phyloP scores from a whole-genome alignment of 306 rosid genomes.

The Prunus salicina region DNA sequence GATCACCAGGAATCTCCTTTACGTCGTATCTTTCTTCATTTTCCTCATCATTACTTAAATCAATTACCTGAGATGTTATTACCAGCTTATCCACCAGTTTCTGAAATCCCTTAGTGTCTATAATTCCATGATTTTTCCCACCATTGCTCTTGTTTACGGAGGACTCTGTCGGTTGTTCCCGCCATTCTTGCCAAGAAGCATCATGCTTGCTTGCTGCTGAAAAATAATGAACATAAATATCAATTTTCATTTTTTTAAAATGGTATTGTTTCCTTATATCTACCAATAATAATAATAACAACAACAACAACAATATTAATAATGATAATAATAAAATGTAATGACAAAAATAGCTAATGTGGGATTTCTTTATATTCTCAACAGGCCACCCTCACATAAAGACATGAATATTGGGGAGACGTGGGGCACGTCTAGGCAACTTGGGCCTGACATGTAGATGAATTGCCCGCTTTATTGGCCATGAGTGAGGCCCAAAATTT shows the following conservation, averaged over 20 bases:
- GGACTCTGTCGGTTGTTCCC: slow-evolving; percentile 22
- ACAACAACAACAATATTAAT: neutral
- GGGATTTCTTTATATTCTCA: too few species aligned
- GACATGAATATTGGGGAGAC: neutral
- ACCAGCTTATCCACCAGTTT: slow-evolving; percentile 12
- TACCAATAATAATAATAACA: neutral
- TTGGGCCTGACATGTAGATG: neutral
- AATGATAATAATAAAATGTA: too few species aligned
- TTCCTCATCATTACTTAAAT: slow-evolving; percentile 58
- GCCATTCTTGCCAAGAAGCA: slow-evolving; percentile 27
- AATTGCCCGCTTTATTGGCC: neutral
- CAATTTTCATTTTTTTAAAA: neutral
- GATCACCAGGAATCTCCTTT: slow-evolving; percentile 23
- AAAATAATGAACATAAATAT: neutral
- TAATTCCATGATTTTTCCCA: slow-evolving; percentile 17
- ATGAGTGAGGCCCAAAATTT: neutral
- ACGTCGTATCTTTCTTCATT: slow-evolving; percentile 18
- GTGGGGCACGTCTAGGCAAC: neutral
- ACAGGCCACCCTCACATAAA: too few species aligned
- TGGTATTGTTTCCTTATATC: too few species aligned
- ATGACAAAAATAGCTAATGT: too few species aligned
- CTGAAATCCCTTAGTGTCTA: slow-evolving; percentile 14
- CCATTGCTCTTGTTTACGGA: neutral
- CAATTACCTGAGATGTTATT: slow-evolving; percentile 36
- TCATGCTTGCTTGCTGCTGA: neutral